Conservation (phyloP, 1,284 basidiomycete genomes). For the Meira miltonrushii region DNA sequence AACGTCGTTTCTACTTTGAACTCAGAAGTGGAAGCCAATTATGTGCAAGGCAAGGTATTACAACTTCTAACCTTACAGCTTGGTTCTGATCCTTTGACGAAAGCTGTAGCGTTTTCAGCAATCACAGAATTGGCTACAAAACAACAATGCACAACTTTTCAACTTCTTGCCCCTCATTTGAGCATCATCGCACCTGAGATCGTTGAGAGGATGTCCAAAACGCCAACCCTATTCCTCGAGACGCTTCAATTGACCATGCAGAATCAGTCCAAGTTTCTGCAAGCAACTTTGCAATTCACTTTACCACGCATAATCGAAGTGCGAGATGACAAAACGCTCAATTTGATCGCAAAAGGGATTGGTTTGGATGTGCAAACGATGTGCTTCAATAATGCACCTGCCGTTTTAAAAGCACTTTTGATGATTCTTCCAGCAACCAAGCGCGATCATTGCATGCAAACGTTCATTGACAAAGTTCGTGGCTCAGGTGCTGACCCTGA, state of each 20-base stretch:
- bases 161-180: slow-evolving; percentile 42
- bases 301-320: slow-evolving; percentile 41
- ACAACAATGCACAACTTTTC: slow-evolving; percentile 39
- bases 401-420: slow-evolving; percentile 42
- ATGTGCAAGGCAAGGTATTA: slow-evolving; percentile 26
- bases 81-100: slow-evolving; percentile 22
- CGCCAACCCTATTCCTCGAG: slow-evolving; percentile 37
- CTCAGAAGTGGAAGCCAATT: slow-evolving; percentile 19
- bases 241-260: slow-evolving; percentile 40
- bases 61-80: slow-evolving; percentile 30
- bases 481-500: neutral
- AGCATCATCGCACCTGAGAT: slow-evolving; percentile 32
- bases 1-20: neutral
- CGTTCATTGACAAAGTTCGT: slow-evolving; percentile 7
- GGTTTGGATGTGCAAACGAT: slow-evolving; percentile 31
- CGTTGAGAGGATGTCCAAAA: slow-evolving; percentile 35
- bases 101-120: slow-evolving; percentile 36
- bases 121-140: slow-evolving; percentile 36
- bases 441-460: slow-evolving; percentile 9
- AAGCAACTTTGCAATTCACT: slow-evolving; percentile 39
- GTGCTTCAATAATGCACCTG: slow-evolving; percentile 39
- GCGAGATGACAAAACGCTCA: slow-evolving; percentile 19
- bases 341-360: slow-evolving; percentile 35
- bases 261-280: slow-evolving; percentile 42
- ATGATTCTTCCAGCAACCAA: neutral